Base-by-base conservation (phyloP, 2,329 filamentous ascomycete genomes). In the Sclerotinia minor region DNA sequence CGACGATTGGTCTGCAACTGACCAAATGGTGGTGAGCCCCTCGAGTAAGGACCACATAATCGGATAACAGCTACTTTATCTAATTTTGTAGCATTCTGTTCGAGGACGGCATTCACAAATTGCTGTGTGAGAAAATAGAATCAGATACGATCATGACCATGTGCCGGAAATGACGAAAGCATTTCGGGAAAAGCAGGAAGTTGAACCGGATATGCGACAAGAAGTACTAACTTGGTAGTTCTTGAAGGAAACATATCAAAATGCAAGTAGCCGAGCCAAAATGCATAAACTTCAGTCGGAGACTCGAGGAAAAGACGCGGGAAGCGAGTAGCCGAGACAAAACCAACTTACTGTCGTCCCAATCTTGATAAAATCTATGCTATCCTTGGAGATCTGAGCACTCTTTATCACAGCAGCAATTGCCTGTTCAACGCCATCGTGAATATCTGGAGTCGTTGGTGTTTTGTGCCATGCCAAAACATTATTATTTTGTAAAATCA, bases 11-110 rank as follows among this genome's bases (percentile, higher is more conserved):
- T 8, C 8, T 19, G 17, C 7, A 44, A 68, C 66, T 17, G 38
- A 66, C 68, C 61, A 64, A 83, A 84, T 1, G 83, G 82, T 11
- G 83, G 83, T 7, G 82, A 79, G 67, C 84, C 79, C 69, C 78
- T 80, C 8, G 80, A 80, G 70, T 83, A 84, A 2, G 79, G 78
- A 3, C 80, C 79, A 52, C 80, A 82, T 24, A 85, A 76, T 19
- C 84, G 80, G 54, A 86, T 73, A 21, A 86, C 80, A 15, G 83
- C 84, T 8, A 87, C 84, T 61, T 79, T 79, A 15, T 81, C 81
- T 7, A 86, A 76, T 19, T 83, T 80, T 32, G 79, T 78, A 3
- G 79, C 77, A 75, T 86, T 82, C 13, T 80, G 79, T 59, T 83
- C 82, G 15, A 84, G 77, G 9, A 85, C 80, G 7, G 82, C 82